Evolutionary conservation across 1,139 yeast genomes (phyloP), one percentile per base, ranked within the genome.

Genomic region (Hemisphaericaspora lyxosophila): DNA sequence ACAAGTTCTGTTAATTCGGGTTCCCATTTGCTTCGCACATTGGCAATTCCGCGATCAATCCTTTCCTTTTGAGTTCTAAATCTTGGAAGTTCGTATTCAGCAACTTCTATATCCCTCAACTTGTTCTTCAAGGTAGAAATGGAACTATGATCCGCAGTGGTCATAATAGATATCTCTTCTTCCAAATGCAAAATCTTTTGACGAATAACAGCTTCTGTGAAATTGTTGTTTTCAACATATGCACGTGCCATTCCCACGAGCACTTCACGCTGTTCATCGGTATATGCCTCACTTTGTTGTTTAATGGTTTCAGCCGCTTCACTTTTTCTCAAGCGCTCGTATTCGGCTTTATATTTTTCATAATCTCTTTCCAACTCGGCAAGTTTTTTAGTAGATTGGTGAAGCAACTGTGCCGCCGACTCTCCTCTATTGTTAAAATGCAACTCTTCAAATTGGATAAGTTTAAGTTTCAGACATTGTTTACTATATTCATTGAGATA

Each of bases 1-100:
- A 85, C 77, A 31, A 84, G 65, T 3, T 50, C 51, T 5, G 71
- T 64, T 17, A 89, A 60, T 45, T 74, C 72, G 0, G 80, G 77
- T 47, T 81, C 87, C 83, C 95, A 85, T 3, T 46, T 53, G 1
- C 44, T 44, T 26, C 68, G 63, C 7, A 78, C 60, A 1, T 54
- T 53, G 0, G 44, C 49, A 11, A 87, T 77, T 28, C 72, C 53
- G 1, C 51, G 47, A 22, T 64, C 65, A 30, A 51, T 39, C 11
- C 53, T 48, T 3, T 47, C 55, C 27, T 67, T 58, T 4, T 57
- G 48, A 1, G 49, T 41, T 20, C 53, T 54, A 20, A 65, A 46
- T 7, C 46, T 48, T 1, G 82, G 82, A 22, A 75, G 44, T 26
- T 53, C 57, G 6, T 39, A 46, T 34, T 61, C 61, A 2, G 63